A percentile compares a stretch with the other conserved stretches of the same genome.
Evolutionary conservation across 768 basidiomycete species (phyloP).

Genomic region (Tylopilus cervinicoccineus): DNA sequence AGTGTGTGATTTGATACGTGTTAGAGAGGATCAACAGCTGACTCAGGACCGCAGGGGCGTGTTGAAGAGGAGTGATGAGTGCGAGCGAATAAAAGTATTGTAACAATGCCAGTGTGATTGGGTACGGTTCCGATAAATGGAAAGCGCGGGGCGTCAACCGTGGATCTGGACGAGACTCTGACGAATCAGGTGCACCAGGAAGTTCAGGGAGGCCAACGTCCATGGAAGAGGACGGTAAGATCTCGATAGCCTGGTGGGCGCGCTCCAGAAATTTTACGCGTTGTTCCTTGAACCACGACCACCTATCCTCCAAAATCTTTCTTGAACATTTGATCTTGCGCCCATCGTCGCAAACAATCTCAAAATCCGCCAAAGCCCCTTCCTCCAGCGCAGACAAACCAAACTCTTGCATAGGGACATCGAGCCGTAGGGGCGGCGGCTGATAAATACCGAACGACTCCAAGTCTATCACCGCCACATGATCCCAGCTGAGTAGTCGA

Average conservation of each 20-base stretch:
- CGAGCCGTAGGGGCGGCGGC: constrained; percentile 64
- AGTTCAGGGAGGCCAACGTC: constrained; percentile 62
- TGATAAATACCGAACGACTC: constrained; percentile 97
- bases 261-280: constrained; percentile 53
- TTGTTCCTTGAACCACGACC: constrained; percentile 92
- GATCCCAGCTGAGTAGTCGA: constrained; percentile 86
- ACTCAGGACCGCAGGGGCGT: constrained; percentile 83
- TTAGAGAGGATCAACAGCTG: constrained; percentile 81
- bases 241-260: constrained; percentile 53
- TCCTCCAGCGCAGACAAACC: constrained; percentile 85
- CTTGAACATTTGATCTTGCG: constrained; percentile 78
- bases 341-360: constrained; percentile 89
- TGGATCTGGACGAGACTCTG: constrained; percentile 64
- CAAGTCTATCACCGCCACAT: constrained; percentile 85
- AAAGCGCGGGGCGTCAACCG: constrained; percentile 77
- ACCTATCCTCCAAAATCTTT: constrained; percentile 81
- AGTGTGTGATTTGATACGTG: constrained; percentile 74
- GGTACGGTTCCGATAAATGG: constrained; percentile 83
- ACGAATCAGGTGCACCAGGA: constrained; percentile 45
- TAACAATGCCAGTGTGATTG: constrained; percentile 81
- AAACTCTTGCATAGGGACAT: constrained; percentile 75
- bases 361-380: constrained; percentile 80
- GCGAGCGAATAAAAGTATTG: constrained; percentile 93
- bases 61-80: constrained; percentile 87
- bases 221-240: constrained; percentile 56